A percentile compares a stretch with the other conserved stretches of the same genome.
phyloP scores from a whole-genome alignment of 2,329 filamentous ascomycete genomes.

The Penicillium concentricum region DNA sequence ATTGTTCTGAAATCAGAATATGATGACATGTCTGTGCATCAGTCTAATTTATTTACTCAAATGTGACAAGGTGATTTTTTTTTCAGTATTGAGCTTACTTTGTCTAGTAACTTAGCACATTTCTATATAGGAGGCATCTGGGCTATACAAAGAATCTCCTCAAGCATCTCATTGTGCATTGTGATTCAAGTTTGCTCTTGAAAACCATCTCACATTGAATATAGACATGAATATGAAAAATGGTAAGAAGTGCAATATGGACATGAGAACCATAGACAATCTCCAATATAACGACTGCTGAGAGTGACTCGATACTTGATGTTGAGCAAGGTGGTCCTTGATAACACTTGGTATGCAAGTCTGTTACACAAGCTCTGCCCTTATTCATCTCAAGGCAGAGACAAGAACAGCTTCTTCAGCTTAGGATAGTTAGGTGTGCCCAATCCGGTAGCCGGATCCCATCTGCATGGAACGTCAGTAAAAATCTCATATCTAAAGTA shows the following conservation, averaged over 20 bases:
- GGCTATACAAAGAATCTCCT: background rate
- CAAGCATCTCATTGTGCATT: background rate
- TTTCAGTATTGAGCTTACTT: background rate
- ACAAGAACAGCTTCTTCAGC: slow-evolving; percentile 30
- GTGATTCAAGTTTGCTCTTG: background rate
- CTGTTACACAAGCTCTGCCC: background rate
- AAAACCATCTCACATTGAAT: background rate
- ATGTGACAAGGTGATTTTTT: background rate
- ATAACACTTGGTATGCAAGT: background rate
- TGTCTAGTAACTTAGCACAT: background rate
- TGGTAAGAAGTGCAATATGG: background rate
- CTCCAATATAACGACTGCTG: no score
- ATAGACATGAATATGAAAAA: background rate
- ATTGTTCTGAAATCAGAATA: background rate
- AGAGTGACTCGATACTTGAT: background rate
- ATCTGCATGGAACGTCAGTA: slow-evolving; percentile 13
- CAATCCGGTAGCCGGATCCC: slow-evolving; percentile 34
- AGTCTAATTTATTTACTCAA: background rate
- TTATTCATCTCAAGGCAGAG: slow-evolving; percentile 15
- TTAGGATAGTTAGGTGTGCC: slow-evolving; percentile 34
- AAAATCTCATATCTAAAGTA: background rate
- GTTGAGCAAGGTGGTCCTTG: background rate
- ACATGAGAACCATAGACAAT: background rate
- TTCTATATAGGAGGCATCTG: background rate
- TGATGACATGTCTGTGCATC: background rate